A percentile compares a stretch with the other conserved stretches of the same genome.
These are phyloP conservation scores for Fonsecaea pugnacius DNA, from an alignment of 2,329 filamentous ascomycete species.

Conservation along the genomic window DNA sequence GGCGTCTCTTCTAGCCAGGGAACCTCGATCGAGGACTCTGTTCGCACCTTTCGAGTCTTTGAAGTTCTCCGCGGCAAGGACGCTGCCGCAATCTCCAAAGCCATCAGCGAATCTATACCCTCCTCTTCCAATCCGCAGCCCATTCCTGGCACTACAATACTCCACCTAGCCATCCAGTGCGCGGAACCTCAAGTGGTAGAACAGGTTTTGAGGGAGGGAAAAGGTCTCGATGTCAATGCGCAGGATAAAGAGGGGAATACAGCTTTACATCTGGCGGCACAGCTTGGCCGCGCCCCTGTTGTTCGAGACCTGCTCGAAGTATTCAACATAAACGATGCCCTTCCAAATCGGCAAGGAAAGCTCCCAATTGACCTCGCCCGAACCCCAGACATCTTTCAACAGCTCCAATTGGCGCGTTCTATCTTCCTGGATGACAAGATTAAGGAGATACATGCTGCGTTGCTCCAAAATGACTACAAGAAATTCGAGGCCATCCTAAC, in stretches of 20 bases:
- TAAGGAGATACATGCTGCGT: conserved; percentile 78
- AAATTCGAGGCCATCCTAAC: conserved; percentile 77
- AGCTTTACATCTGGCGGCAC: conserved; percentile 83
- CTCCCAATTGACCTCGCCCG: conserved; percentile 85
- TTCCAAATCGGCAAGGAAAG: conserved; percentile 82
- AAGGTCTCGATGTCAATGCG: conserved; percentile 80
- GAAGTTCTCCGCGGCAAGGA: conserved; percentile 90
- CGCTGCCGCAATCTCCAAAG: conserved; percentile 84
- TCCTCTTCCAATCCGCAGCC: conserved; percentile 50
- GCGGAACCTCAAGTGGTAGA: conserved; percentile 91
- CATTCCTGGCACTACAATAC: conserved; percentile 74
- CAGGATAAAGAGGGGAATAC: conserved; percentile 94
- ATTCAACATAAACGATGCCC: conserved; percentile 81
- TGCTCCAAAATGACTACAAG: conserved; percentile 74
- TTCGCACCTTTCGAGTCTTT: conserved; percentile 91
- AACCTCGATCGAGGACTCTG: conserved; percentile 82
- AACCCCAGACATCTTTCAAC: conserved; percentile 93
- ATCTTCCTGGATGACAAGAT: conserved; percentile 87
- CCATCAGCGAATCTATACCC: conserved; percentile 66
- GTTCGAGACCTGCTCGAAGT: conserved; percentile 84
- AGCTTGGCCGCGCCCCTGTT: conserved; percentile 76
- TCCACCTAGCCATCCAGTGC: conserved; percentile 94
- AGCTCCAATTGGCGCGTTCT: conserved; percentile 85
- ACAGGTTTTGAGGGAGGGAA: conserved; percentile 80
- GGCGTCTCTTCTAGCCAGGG: conserved; percentile 42